Conservation (phyloP, 176 grass and related monocot genomes). For the Saccharum spontaneum region DNA sequence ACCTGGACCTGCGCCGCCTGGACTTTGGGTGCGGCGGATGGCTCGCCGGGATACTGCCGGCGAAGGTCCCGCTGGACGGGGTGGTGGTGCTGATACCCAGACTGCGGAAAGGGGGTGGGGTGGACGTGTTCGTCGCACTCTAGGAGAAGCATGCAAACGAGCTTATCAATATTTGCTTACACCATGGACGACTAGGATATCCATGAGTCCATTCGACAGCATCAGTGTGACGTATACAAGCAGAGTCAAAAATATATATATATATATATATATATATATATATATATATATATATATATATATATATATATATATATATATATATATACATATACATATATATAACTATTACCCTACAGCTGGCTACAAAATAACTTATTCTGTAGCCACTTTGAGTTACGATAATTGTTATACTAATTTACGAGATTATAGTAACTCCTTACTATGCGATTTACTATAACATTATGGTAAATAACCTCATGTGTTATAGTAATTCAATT, state of each 20-base stretch:
- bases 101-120: constrained; percentile 30
- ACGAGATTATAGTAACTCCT: too few relatives aligned
- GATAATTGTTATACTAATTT: too few relatives aligned
- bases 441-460: too few relatives aligned
- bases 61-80: constrained; percentile 42
- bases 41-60: constrained; percentile 40
- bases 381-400: too few relatives aligned
- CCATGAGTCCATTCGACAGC: neutral
- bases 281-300: too few relatives aligned
- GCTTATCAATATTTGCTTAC: constrained; percentile 39
- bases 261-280: too few relatives aligned
- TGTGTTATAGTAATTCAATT: too few relatives aligned
- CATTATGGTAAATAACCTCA: too few relatives aligned
- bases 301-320: too few relatives aligned
- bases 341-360: too few relatives aligned
- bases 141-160: constrained; percentile 32
- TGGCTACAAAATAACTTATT: too few relatives aligned
- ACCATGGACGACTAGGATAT: constrained; percentile 18
- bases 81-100: constrained; percentile 46
- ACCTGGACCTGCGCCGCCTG: constrained; percentile 36
- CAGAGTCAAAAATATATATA: neutral
- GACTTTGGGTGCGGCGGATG: constrained; percentile 47
- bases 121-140: constrained; percentile 52
- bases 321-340: too few relatives aligned
- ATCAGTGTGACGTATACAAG: neutral